Conservation (phyloP, 2,329 filamentous ascomycete genomes). For the Blastomyces parvus region DNA sequence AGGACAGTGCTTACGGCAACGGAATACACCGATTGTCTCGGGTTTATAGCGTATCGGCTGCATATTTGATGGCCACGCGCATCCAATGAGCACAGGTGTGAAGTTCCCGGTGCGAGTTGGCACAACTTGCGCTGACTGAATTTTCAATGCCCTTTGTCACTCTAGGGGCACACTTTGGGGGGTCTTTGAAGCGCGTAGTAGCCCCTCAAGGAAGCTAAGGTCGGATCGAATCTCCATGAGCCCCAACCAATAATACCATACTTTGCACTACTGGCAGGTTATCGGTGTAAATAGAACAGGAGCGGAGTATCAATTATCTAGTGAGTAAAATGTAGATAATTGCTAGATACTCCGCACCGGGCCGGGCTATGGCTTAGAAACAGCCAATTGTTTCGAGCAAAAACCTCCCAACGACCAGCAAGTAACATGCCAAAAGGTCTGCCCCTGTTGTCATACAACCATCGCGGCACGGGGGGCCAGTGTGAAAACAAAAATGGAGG, state of each 20-base stretch:
- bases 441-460: conserved; percentile 7
- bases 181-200: background rate
- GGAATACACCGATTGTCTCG: background rate
- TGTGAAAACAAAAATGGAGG: background rate
- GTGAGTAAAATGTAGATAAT: background rate
- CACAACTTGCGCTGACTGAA: background rate
- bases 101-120: background rate
- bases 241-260: background rate
- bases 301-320: background rate
- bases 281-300: background rate
- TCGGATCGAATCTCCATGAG: background rate
- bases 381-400: background rate
- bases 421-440: conserved; percentile 3
- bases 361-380: background rate
- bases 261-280: background rate
- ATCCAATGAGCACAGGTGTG: background rate
- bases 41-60: background rate
- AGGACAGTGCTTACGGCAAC: background rate
- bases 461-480: background rate
- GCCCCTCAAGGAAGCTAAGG: background rate
- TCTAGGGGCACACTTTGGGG: background rate
- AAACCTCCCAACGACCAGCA: background rate
- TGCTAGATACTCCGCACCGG: background rate
- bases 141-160: background rate
- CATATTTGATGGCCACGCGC: background rate